Base-by-base conservation (phyloP, 108 stramenopile species). In the Bacterosira constricta region DNA sequence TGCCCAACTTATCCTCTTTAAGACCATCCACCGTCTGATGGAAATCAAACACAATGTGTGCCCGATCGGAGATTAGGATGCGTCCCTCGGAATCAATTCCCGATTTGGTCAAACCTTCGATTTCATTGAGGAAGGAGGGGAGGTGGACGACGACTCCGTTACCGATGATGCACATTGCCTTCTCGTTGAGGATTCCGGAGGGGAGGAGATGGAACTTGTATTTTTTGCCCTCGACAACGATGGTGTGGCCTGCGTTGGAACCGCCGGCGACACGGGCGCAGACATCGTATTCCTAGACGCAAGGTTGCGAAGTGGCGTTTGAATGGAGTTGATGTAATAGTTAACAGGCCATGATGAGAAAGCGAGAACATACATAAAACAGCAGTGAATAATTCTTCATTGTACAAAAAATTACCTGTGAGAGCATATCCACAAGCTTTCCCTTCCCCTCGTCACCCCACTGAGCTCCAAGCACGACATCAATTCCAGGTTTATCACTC, bases 381-480 rank as follows among this genome's bases (percentile, higher is more conserved):
- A 67, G 55, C 27, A 54, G n/a, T 9, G 7, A 55, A 15, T 34
- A 29, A 45, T 37, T 11, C 29, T 2, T 44, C n/a, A 36, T 26
- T 18, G 12, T 51, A 26, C 32, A 23, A 67, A 32, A 30, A 31
- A 86, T 58, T 72, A 89, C 84, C 77, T 93, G 87, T 65, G 86
- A 85, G 21, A 97, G 84, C 50, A 98, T 88, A 70, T 98, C 97
- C 8, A 96, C 97, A n/a, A 99, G 91, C 77, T 99, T 99, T 64
- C 99, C 99, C 84, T 99, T 99, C 45, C 99, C 99, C 80, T 99
- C 99, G 76, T 99, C 99, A 17, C 98, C 98, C 99, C 99, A 99
- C 62, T 98, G 98, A 38, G 87, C 89, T 15, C 98, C 98, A 49
- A 98, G 73, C 8, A 98, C 96, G 36, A 97, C 90, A 72, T 96